Evolutionary conservation across 176 grass and related monocot genomes (phyloP).

Genomic region (Saccharum spontaneum): DNA sequence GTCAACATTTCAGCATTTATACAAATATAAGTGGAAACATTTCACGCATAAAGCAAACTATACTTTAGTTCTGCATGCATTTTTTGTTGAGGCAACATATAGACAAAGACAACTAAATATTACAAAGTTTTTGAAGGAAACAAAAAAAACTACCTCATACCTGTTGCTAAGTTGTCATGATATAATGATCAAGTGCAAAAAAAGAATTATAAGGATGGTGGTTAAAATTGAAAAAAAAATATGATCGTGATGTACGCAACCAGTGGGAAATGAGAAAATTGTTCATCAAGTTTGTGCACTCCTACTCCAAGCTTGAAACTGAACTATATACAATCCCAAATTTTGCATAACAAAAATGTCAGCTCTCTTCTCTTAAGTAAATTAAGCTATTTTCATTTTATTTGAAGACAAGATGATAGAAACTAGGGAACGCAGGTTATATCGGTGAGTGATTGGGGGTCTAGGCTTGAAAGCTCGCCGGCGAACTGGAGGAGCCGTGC

Average conservation of each 20-base stretch:
- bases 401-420: neutral
- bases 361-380: neutral
- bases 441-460: no score
- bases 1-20: neutral
- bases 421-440: no score
- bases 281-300: neutral
- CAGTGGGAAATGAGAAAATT: no score
- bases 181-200: neutral
- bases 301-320: no score
- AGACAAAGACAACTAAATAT: neutral
- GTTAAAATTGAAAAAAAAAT: neutral
- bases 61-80: neutral
- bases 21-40: conserved; percentile 3
- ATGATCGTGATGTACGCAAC: neutral
- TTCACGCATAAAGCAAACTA: neutral
- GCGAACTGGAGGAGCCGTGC: no score
- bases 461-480: no score
- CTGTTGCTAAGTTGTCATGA: neutral
- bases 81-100: neutral
- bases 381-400: neutral
- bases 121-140: neutral
- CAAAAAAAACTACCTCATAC: neutral
- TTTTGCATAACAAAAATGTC: conserved; percentile 17
- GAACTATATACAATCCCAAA: conserved; percentile 5
- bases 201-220: neutral